phyloP scores from a whole-genome alignment of 2,329 filamentous ascomycete genomes.

The Fusarium sp. region DNA sequence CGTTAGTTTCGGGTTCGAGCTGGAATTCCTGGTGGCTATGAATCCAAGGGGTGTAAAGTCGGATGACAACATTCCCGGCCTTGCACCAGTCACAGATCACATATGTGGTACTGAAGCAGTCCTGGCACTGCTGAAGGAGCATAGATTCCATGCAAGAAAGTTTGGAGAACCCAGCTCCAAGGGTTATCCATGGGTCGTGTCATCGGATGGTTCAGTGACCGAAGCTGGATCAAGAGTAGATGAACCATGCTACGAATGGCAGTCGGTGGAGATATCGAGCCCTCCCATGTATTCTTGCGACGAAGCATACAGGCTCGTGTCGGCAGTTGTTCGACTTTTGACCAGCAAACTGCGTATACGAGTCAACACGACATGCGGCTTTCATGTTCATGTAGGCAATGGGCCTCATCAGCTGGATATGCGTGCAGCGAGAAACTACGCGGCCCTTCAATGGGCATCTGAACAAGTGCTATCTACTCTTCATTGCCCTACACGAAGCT shows the following conservation, averaged over 20 bases:
- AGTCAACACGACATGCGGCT: conserved; percentile 52
- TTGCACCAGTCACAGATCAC: neutral
- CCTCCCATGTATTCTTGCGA: conserved; percentile 52
- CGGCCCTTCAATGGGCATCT: conserved; percentile 53
- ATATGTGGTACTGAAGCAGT: neutral
- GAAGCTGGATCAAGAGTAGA: neutral
- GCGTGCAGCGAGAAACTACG: conserved; percentile 49
- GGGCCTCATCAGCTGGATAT: conserved; percentile 51
- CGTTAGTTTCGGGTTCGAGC: conserved; percentile 41
- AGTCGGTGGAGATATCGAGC: conserved; percentile 51
- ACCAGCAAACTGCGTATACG: conserved; percentile 50
- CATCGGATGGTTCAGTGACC: conserved; percentile 4
- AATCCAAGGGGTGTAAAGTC: neutral
- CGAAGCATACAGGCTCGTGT: conserved; percentile 48
- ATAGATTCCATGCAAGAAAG: conserved; percentile 5
- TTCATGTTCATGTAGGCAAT: conserved; percentile 57
- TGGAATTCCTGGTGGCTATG: conserved; percentile 36
- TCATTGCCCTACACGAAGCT: conserved; percentile 52
- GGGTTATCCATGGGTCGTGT: conserved; percentile 24
- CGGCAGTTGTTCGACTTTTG: conserved; percentile 51
- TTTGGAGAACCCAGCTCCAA: neutral
- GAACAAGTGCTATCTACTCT: conserved; percentile 55
- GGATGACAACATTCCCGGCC: conserved; percentile 14
- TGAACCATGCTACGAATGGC: conserved; percentile 34
- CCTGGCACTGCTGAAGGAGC: neutral